Base-by-base conservation (phyloP, 192 early-diverging fungal species). In the Rhizoclosmatium globosum region DNA sequence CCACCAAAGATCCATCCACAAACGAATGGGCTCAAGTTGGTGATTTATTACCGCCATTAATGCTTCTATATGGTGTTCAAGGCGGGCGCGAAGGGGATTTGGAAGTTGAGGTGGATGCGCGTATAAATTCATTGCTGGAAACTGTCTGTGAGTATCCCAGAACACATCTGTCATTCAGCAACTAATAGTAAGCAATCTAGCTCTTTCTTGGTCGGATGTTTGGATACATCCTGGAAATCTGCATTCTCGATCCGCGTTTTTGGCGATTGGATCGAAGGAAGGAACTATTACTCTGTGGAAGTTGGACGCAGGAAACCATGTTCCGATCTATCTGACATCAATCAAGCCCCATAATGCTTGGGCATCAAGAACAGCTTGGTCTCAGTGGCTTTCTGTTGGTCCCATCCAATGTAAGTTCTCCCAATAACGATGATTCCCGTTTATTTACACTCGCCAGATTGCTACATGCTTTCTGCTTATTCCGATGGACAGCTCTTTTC, bases 351-450 rank as follows among this genome's bases (percentile, higher is more conserved):
- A 48, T 23, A 21, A 45, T 13, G 53, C 6, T 3, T 74, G 73
- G 73, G 57, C 39, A 2, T 2, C 73, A 3, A 74, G 62, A 74
- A 42, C 58, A 19, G 39, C 59, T 64, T 74, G 73, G 73, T 74
- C 73, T 64, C 73, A 59, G 19, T 74, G 73, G 73, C 17, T 74
- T 19, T 64, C 61, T 4, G 39, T 58, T 21, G 11, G 9, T 53
- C 17, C 50, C 50, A 46, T 46, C 2, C 41, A 41, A 43, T 68
- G 9, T 68, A 68, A 68, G 43, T 68, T 13, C 13, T 64, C 13
- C 2, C 31, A 3, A 21, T 31, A 64, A 39, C 31, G 62, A 23
- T 11, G 2, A 53, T 53, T 53, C 9, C 9, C 17, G 6, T 53
- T 53, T 13, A 53, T 1, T 7, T 53, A 17, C 17, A 53, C 17